Evolutionary conservation across 352 stramenopile species (phyloP).

Genomic region (Globisporangium uncinulatum): DNA sequence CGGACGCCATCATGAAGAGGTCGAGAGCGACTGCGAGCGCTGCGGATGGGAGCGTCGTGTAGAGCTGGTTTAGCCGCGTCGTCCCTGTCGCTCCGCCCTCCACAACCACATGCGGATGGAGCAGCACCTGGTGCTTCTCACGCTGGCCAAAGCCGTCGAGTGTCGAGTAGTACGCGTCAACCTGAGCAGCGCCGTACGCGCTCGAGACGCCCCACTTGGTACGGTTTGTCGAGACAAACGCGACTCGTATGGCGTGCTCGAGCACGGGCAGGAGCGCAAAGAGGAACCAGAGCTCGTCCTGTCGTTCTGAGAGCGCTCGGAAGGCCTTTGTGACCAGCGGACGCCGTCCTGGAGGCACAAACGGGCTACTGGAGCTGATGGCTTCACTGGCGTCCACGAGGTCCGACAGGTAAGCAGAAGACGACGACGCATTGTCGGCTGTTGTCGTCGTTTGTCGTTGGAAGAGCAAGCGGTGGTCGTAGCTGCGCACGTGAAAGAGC

Average conservation of each 20-base stretch:
- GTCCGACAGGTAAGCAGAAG: not conserved
- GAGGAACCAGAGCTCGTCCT: constrained; percentile 52
- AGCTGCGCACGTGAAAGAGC: constrained; percentile 19
- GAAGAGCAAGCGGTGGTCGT: constrained; percentile 16
- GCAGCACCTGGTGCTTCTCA: constrained; percentile 70
- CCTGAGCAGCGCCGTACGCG: constrained; percentile 43
- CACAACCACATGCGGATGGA: constrained; percentile 33
- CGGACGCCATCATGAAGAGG: constrained; percentile 70
- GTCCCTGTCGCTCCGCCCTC: not conserved
- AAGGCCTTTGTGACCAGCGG: constrained; percentile 33
- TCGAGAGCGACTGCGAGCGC: constrained; percentile 46
- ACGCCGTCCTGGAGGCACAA: constrained; percentile 35
- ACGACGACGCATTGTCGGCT: no score
- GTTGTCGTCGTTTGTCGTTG: not conserved
- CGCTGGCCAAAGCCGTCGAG: constrained; percentile 72
- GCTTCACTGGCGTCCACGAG: not conserved
- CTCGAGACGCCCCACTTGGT: constrained; percentile 20
- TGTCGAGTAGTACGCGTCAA: constrained; percentile 74
- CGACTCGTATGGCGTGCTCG: constrained; percentile 50
- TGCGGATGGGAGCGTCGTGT: constrained; percentile 32
- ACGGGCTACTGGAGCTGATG: constrained; percentile 10
- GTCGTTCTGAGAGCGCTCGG: constrained; percentile 9
- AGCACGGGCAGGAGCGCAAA: constrained; percentile 60
- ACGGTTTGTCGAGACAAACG: constrained; percentile 49
- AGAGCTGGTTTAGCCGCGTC: constrained; percentile 32